A percentile compares a stretch with the other conserved stretches of the same genome.
phyloP scores from a whole-genome alignment of 2,329 filamentous ascomycete genomes.

The Exophiala xenobiotica region DNA sequence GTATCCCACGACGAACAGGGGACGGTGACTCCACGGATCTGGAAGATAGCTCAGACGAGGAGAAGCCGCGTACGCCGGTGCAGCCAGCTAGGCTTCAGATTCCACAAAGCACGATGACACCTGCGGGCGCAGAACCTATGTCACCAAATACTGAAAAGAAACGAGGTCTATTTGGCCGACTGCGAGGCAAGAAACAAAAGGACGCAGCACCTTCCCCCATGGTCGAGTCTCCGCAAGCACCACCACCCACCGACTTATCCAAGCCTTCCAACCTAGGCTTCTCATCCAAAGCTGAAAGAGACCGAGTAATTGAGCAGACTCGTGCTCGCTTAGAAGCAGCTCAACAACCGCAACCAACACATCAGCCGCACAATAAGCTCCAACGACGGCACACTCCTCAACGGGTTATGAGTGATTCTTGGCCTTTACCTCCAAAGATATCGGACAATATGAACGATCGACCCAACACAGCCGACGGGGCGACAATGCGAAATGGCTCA shows the following conservation, averaged over 20 bases:
- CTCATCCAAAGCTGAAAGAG: constrained; percentile 51
- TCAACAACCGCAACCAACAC: constrained; percentile 29
- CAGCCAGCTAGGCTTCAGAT: constrained; percentile 28
- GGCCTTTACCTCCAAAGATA: constrained; percentile 46
- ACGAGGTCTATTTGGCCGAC: constrained; percentile 46
- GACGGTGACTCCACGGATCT: constrained; percentile 64
- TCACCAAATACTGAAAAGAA: constrained; percentile 39
- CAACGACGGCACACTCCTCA: constrained; percentile 48
- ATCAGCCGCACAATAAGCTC: constrained; percentile 40
- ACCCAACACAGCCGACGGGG: constrained; percentile 33
- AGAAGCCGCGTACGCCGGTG: constrained; percentile 33
- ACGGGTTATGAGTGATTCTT: constrained; percentile 42
- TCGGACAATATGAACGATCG: constrained; percentile 19
- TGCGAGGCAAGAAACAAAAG: constrained; percentile 65
- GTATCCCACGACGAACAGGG: constrained; percentile 59
- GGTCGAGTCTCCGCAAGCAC: constrained; percentile 6
- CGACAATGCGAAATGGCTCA: constrained; percentile 17
- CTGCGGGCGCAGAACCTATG: constrained; percentile 35
- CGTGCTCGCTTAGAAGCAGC: constrained; percentile 46
- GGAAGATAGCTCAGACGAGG: constrained; percentile 60
- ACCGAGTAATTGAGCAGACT: constrained; percentile 62
- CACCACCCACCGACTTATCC: constrained; percentile 53
- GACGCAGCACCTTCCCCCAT: constrained; percentile 28
- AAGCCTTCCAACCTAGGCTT: constrained; percentile 54
- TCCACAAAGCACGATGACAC: constrained; percentile 34